Conservation (phyloP, 2,329 filamentous ascomycete genomes). For the Cercospora sojina region DNA sequence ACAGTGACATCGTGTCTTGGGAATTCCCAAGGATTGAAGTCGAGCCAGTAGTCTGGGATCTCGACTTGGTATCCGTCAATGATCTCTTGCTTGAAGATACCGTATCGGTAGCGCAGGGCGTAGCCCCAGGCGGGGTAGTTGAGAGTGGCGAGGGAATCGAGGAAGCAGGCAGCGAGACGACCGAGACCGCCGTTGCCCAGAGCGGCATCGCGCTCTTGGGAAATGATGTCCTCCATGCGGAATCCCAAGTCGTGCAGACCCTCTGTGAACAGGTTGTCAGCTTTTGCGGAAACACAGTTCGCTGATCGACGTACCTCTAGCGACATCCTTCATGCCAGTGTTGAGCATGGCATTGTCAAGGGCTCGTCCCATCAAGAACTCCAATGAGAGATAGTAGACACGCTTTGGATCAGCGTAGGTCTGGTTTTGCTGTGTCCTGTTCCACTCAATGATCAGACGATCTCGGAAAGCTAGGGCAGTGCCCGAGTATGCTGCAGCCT, state of each 20-base stretch:
- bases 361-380: slow-evolving; percentile 95
- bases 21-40: slow-evolving; percentile 99
- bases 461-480: slow-evolving; percentile 91
- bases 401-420: slow-evolving; percentile 88
- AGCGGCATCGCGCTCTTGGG: slow-evolving; percentile 92
- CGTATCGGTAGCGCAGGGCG: slow-evolving; percentile 87
- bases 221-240: slow-evolving; percentile 92
- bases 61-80: slow-evolving; percentile 97
- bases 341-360: slow-evolving; percentile 99
- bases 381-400: slow-evolving; percentile 94
- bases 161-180: slow-evolving; percentile 90
- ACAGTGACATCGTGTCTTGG: slow-evolving; percentile 92
- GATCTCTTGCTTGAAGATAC: slow-evolving; percentile 99
- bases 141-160: slow-evolving; percentile 90
- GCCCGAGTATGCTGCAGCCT: slow-evolving; percentile 84
- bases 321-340: slow-evolving; percentile 79
- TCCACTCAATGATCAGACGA: slow-evolving; percentile 92
- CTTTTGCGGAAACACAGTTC: neutral
- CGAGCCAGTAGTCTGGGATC: slow-evolving; percentile 97
- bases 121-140: slow-evolving; percentile 98
- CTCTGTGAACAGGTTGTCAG: slow-evolving; percentile 52
- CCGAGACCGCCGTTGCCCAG: slow-evolving; percentile 95
- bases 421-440: slow-evolving; percentile 95
- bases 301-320: slow-evolving; percentile 60
- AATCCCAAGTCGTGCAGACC: slow-evolving; percentile 89